Base-by-base conservation (phyloP, 2,329 filamentous ascomycete genomes). In the Dactylonectria estremocensis region DNA sequence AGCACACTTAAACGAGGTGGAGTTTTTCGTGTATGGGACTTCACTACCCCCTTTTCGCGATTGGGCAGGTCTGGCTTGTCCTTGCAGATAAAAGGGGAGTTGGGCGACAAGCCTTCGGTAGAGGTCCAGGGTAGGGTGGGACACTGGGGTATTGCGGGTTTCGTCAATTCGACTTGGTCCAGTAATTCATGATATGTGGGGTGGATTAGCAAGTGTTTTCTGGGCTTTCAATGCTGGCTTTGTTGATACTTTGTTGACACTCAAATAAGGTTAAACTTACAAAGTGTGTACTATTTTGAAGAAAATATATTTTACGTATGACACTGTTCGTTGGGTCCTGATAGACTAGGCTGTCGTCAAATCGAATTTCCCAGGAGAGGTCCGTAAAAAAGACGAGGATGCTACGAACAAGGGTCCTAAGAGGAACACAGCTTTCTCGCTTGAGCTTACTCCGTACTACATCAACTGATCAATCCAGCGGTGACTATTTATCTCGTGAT, bases 31-130 rank as follows among this genome's bases (percentile, higher is more conserved):
- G 49, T 33, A 18, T 11, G 49, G 18, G 8, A 8, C 49, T 33
- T 52, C 49, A 20, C 49, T 52, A 10, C 28, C 49, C 49, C 49
- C 24, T 52, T 52, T 53, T 53, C 50, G 31, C 50, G 20, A 53
- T 53, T 37, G 28, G 31, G 50, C 31, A 53, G 50, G n/a, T 53
- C 31, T 53, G 9, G 10, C 50, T 10, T 2, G 18, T 28, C 50
- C n/a, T 35, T 53, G n/a, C 7, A 22, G 28, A 33, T 33, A 33
- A 52, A 52, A n/a, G 49, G 24, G 31, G n/a, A 33, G 31, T 53
- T 53, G 50, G n/a, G 50, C 35, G 50, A 53, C 35, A 28, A 8
- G 22, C 10, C 35, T 53, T 16, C 11, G 18, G 13, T 20, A 20
- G 16, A 18, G 28, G 31, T 53, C 50, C 50, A 53, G 28, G 50